Evolutionary conservation across 352 stramenopile species (phyloP).

Genomic region (Pythium rishiriense): DNA sequence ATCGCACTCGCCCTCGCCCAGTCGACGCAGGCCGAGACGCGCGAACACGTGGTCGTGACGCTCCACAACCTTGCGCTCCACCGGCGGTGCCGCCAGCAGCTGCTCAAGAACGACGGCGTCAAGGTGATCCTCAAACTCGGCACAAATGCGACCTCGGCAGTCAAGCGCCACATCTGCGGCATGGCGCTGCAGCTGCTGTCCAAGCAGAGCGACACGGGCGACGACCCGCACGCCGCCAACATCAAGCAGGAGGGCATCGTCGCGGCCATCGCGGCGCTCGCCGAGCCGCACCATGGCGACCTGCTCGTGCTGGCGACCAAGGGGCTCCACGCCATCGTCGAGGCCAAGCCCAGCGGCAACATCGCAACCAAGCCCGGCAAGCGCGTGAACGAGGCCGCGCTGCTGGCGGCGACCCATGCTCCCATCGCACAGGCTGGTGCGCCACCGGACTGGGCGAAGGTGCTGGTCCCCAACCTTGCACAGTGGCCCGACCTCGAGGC

Average conservation of each 20-base stretch:
- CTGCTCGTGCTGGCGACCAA: conserved; percentile 40
- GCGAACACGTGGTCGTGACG: conserved; percentile 66
- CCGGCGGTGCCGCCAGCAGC: conserved; percentile 53
- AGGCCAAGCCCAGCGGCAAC: conserved; percentile 22
- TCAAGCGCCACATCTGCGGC: conserved; percentile 69
- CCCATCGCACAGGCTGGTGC: conserved; percentile 50
- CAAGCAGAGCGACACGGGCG: conserved; percentile 33
- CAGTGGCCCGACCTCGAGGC: conserved; percentile 52
- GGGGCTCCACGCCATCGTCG: conserved; percentile 22
- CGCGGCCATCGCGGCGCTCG: conserved; percentile 51
- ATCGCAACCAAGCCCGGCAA: conserved; percentile 3
- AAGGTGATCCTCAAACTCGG: conserved; percentile 61
- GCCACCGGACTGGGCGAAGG: conserved; percentile 55
- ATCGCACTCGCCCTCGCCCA: conserved; percentile 60
- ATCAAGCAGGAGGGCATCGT: conserved; percentile 78
- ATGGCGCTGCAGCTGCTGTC: conserved; percentile 63
- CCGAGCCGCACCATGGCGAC: conserved; percentile 63
- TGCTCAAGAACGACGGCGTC: conserved; percentile 82
- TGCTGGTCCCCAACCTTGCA: conserved; percentile 48
- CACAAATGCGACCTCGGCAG: conserved; percentile 36
- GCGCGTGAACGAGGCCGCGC: conserved; percentile 26
- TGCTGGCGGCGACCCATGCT: conserved; percentile 25
- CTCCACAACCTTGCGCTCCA: conserved; percentile 66
- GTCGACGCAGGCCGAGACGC: conserved; percentile 45
- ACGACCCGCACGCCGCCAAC: conserved; percentile 46